Conservation (phyloP, 257 asterid species). For the Scutellaria galericulata region DNA sequence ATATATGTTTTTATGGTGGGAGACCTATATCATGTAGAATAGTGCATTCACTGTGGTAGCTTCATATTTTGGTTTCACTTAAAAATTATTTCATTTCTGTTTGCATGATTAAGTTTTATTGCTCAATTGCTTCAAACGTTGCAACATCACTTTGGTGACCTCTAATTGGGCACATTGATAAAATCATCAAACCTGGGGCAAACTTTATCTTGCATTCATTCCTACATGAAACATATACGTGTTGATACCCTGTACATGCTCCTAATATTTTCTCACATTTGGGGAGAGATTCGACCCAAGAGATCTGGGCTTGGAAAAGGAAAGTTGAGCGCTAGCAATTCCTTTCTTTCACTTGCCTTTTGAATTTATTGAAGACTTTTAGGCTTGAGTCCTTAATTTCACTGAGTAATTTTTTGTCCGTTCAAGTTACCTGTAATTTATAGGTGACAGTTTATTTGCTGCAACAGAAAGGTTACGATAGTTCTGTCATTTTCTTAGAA, state of each 20-base stretch:
- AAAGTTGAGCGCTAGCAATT: constrained; percentile 7
- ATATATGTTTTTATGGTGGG: constrained; percentile 13
- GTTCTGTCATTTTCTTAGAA: not conserved
- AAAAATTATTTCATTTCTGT: constrained; percentile 4
- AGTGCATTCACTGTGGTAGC: not conserved
- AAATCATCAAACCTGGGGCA: constrained; percentile 3
- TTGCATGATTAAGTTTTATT: not conserved
- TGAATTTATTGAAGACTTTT: not conserved
- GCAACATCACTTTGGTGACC: constrained; percentile 20
- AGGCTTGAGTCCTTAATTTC: constrained; percentile 6
- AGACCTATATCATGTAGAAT: not conserved
- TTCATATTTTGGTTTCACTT: constrained; percentile 28
- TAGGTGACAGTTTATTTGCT: constrained; percentile 15
- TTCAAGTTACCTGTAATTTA: not conserved
- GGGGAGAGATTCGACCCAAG: constrained; percentile 2
- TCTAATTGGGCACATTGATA: constrained; percentile 6
- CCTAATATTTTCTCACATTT: constrained; percentile 4
- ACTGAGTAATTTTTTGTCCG: not conserved
- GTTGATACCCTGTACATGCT: constrained; percentile 8
- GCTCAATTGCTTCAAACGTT: not conserved
- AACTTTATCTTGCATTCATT: not conserved
- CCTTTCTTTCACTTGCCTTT: constrained; percentile 19
- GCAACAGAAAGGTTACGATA: not conserved
- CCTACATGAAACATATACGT: not conserved
- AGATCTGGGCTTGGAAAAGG: constrained; percentile 17